Evolutionary conservation across 306 rosid species (phyloP).

Genomic region (Quillaja saponaria): DNA sequence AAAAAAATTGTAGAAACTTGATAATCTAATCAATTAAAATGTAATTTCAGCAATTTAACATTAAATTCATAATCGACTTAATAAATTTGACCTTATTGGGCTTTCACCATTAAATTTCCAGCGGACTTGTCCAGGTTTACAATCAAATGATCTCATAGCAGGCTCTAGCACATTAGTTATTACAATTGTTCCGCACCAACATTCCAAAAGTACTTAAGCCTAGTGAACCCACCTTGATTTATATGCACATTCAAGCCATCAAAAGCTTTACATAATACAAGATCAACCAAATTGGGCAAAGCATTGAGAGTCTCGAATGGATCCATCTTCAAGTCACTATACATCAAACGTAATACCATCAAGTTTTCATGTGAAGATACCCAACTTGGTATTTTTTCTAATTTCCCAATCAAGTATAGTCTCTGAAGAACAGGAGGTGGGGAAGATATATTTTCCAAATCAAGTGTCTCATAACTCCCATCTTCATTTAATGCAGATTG

Average conservation of each 20-base stretch:
- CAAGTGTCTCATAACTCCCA: too few relatives aligned
- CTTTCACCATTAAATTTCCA: not conserved
- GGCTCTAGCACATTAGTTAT: too few relatives aligned
- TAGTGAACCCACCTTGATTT: too few relatives aligned
- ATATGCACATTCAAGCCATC: too few relatives aligned
- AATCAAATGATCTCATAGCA: not conserved
- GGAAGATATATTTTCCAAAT: slow-evolving; percentile 28
- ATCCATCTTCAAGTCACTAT: too few relatives aligned
- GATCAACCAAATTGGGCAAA: too few relatives aligned
- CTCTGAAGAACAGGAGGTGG: slow-evolving; percentile 41
- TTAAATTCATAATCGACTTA: not conserved
- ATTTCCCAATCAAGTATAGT: slow-evolving; percentile 32
- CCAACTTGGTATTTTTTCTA: slow-evolving; percentile 40
- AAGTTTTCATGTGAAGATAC: slow-evolving; percentile 32
- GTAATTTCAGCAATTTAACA: not conserved
- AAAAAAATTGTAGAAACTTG: slow-evolving; percentile 1
- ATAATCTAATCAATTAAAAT: slow-evolving; percentile 3
- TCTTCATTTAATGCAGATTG: too few relatives aligned
- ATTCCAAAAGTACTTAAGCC: too few relatives aligned
- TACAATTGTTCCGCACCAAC: too few relatives aligned
- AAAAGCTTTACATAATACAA: too few relatives aligned
- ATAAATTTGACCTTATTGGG: not conserved
- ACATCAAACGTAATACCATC: slow-evolving; percentile 26
- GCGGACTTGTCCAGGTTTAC: not conserved
- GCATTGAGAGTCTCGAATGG: too few relatives aligned